phyloP scores from a whole-genome alignment of 345 rosid genomes.

The Diplotaxis tenuifolia region DNA sequence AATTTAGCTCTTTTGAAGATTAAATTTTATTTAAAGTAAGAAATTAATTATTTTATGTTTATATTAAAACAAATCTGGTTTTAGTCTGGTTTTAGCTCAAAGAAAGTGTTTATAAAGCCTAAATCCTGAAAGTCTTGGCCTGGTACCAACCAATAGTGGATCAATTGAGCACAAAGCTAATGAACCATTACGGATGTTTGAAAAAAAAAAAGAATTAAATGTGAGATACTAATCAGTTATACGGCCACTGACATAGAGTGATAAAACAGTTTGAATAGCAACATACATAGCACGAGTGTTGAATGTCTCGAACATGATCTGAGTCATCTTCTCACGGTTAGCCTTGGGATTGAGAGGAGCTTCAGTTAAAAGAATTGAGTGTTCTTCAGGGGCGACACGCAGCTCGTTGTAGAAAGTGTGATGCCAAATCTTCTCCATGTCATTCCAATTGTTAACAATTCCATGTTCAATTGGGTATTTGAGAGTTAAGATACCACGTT shows the following conservation, averaged over 20 bases:
- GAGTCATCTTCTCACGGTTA: constrained; percentile 80
- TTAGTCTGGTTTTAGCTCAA: background rate
- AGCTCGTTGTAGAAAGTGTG: constrained; percentile 77
- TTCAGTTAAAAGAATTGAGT: constrained; percentile 71
- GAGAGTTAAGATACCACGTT: constrained; percentile 69
- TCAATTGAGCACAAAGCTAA: background rate
- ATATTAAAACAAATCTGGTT: too few relatives aligned
- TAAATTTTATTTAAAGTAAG: too few relatives aligned
- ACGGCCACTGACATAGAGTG: constrained; percentile 71
- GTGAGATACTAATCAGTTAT: constrained; percentile 36
- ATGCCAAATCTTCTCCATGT: constrained; percentile 73
- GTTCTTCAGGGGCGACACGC: constrained; percentile 78
- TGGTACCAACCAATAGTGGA: too few relatives aligned
- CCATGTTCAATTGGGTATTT: constrained; percentile 83
- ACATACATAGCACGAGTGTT: constrained; percentile 78
- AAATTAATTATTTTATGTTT: background rate
- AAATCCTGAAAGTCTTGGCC: too few relatives aligned
- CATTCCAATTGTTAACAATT: constrained; percentile 80
- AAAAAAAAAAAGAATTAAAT: background rate
- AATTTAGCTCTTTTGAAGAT: too few relatives aligned
- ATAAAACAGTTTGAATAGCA: constrained; percentile 72
- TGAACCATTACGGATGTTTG: background rate
- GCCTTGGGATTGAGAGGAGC: constrained; percentile 79
- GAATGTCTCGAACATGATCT: constrained; percentile 72
- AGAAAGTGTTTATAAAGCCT: background rate